Base-by-base conservation (phyloP, 2,329 filamentous ascomycete genomes). In the Colletotrichum abscissum region DNA sequence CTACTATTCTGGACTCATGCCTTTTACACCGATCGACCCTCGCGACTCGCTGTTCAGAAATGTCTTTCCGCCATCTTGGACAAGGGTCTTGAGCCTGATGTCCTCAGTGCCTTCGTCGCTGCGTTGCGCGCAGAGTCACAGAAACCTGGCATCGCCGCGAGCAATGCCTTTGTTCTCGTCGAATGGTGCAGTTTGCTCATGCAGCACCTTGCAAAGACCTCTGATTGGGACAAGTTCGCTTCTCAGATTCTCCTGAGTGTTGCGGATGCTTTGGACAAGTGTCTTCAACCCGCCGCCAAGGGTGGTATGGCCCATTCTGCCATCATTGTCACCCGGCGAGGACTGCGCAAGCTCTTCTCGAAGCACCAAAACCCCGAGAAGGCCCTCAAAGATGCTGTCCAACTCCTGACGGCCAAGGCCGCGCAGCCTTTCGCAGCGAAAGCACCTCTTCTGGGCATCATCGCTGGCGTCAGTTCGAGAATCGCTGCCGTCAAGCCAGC, bases 161-260 rank as follows among this genome's bases (percentile, higher is more conserved):
- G 89, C 56, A 97, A 92, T 82, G 94, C 95, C 5, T 97, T 98
- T 80, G 94, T 97, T 62, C 86, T 99, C 77, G 88, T 97, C 16
- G 94, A 98, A 82, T 99, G 96, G 96, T 95, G 92, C 82, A 93
- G 93, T 72, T 82, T 96, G 71, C 84, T 98, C 63, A 89, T 98
- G 77, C 92, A 95, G 78, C 88, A 92, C 71, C 86, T 95, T 30
- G 89, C 89, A 38, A 88, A 88, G 60, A 89, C 89, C 19, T 80
- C 88, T 11, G 81, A 89, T 56, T 95, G 92, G 92, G 88, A 90
- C 63, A 86, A 86, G 78, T 91, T 92, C 81, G 90, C 90, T 66
- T 79, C 87, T 76, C 91, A 94, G 42, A 84, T 97, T 55, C 84
- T 97, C 33, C 82, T 90, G 42, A 89, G 92, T 62, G 88, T 93